Base-by-base conservation (phyloP, 1,139 yeast species). In the Pichia terricola region DNA sequence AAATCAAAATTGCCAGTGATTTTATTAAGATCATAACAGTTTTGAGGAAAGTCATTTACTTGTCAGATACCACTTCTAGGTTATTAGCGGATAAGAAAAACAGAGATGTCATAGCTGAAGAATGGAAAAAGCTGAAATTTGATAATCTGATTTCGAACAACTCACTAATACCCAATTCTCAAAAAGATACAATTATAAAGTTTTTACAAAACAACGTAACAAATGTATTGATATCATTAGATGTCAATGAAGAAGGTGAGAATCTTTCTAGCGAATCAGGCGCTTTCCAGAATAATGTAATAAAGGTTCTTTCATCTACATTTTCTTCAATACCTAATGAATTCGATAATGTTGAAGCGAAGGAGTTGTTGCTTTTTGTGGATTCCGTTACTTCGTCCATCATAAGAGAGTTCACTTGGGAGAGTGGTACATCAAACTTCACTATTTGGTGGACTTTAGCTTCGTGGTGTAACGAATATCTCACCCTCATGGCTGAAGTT, bases 381-480 rank as follows among this genome's bases (percentile, higher is more conserved):
- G 40, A 43, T 26, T 41, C 49, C 10, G 26, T 54, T 16, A 41
- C 47, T 25, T 51, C 47, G 10, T 32, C 50, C 2, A 44, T 54
- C 27, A 31, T 52, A 40, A 48, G 59, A 38, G 53, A 54, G 39
- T 16, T 55, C 7, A 50, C 55, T 6, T 39, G 50, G 28, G 50
- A 44, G 26, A 45, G 45, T 11, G 39, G 28, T 1, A 41, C 47
- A 22, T 39, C 40, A 41, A 74, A 81, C 2, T 81, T 83, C 59
- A 81, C 81, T 9, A 76, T 81, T 1, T 83, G 94, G 89, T 83
- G 89, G 88, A 73, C 77, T 34, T 70, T 83, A 11, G 67, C 84
- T 45, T 79, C 87, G 58, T 84, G 94, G 89, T 67, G 80, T 6
- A 86, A 80, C 56, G 91, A 82, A 56, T 82, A 78, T 72, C 65